Conservation (phyloP, 83 land plant species). For the Larix sibirica region DNA sequence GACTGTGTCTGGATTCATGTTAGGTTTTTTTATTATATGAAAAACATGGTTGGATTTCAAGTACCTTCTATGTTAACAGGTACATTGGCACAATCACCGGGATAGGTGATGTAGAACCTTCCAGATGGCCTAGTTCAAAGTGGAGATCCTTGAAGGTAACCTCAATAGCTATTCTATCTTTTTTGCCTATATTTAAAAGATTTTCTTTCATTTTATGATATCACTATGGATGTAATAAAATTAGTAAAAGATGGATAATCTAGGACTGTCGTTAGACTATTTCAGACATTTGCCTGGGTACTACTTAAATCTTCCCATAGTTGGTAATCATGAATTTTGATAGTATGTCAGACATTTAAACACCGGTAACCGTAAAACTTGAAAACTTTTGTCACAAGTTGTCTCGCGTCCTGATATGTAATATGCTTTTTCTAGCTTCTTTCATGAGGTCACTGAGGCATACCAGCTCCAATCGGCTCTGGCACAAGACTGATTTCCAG, state of each 20-base stretch:
- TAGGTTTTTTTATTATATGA: not conserved
- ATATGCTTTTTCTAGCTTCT: conserved; percentile 1
- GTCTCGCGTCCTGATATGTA: not conserved
- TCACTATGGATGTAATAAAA: not conserved
- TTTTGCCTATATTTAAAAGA: not conserved
- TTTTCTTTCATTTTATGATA: not conserved
- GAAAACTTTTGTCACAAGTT: not conserved
- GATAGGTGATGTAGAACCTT: conserved; percentile 62
- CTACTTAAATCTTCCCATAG: not conserved
- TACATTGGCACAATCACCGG: conserved; percentile 78
- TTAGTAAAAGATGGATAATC: not conserved
- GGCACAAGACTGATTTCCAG: no score
- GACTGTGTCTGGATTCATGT: not conserved
- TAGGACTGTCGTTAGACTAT: not conserved
- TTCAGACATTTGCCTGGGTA: not conserved
- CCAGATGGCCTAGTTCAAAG: conserved; percentile 73
- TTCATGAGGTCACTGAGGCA: not conserved
- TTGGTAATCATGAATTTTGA: not conserved
- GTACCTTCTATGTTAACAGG: conserved; percentile 31
- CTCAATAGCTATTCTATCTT: not conserved
- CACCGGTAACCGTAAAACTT: not conserved
- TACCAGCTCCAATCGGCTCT: no score
- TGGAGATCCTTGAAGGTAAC: conserved; percentile 85
- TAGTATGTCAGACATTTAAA: not conserved
- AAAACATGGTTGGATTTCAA: not conserved